These are phyloP conservation scores for Penicillium atrosanguineum DNA, from an alignment of 495 filamentous ascomycete species.

Conservation along the genomic window DNA sequence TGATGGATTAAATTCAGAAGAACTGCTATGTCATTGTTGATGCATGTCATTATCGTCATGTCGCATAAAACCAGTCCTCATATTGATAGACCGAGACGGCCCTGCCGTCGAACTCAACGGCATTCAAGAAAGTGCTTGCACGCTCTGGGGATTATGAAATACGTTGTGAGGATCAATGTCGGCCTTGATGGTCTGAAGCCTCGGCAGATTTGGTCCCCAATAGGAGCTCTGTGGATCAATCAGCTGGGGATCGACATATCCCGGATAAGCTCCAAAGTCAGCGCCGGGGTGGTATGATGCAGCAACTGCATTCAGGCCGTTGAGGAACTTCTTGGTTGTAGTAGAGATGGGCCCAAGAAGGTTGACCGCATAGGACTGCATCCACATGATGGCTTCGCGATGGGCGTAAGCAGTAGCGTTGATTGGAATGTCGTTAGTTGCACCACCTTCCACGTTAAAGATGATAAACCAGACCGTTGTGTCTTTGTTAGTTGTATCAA, in stretches of 20 bases:
- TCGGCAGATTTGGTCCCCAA: constrained; percentile 51
- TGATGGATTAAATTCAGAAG: too few species aligned
- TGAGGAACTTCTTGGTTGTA: constrained; percentile 36
- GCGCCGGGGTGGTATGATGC: constrained; percentile 21
- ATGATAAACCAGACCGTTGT: constrained; percentile 43
- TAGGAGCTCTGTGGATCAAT: constrained; percentile 48
- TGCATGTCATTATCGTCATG: neutral
- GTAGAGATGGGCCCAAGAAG: constrained; percentile 37
- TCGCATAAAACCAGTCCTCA: neutral
- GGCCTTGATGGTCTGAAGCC: constrained; percentile 53
- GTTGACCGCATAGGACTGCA: constrained; percentile 43
- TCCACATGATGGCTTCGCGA: constrained; percentile 45
- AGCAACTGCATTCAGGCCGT: constrained; percentile 43
- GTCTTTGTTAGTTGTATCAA: constrained; percentile 45
- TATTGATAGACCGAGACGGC: neutral
- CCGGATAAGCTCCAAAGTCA: constrained; percentile 55
- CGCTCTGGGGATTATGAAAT: constrained; percentile 62
- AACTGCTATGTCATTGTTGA: neutral
- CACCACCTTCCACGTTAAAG: constrained; percentile 45
- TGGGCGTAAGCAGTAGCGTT: constrained; percentile 46
- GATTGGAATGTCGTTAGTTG: constrained; percentile 34
- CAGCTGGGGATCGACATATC: constrained; percentile 67
- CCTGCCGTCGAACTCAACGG: neutral
- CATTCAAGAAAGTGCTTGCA: constrained; percentile 16
- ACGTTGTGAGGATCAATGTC: constrained; percentile 55